Conservation (phyloP, 139 green algal species). For the Chlamydomonas schloesseri region DNA sequence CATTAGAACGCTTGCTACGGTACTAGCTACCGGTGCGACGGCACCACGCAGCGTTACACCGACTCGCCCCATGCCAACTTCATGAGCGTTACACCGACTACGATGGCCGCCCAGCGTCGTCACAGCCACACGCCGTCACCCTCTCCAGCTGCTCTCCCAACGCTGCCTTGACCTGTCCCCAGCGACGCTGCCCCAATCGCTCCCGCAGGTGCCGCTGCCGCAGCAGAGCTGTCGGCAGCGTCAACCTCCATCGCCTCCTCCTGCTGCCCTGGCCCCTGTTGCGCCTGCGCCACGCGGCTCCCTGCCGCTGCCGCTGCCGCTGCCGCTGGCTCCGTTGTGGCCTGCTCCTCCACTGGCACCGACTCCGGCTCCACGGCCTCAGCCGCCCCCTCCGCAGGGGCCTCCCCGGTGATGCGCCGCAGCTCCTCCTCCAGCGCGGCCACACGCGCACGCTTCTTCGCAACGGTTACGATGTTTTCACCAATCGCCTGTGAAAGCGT, state of each 20-base stretch:
- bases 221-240: too few relatives aligned
- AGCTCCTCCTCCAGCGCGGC: constrained; percentile 50
- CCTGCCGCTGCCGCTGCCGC: not conserved
- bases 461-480: constrained; percentile 46
- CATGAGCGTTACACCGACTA: too few relatives aligned
- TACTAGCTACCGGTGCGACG: too few relatives aligned
- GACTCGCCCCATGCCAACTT: too few relatives aligned
- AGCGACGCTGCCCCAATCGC: too few relatives aligned
- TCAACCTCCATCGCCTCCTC: not conserved
- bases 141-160: too few relatives aligned
- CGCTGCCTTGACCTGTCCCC: too few relatives aligned
- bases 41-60: too few relatives aligned
- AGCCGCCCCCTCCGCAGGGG: not conserved
- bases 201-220: too few relatives aligned
- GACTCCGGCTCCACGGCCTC: not conserved
- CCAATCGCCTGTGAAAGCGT: not conserved
- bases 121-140: too few relatives aligned
- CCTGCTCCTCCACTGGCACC: not conserved
- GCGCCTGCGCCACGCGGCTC: not conserved
- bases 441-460: constrained; percentile 34
- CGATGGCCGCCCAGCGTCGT: too few relatives aligned
- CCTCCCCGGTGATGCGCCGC: not conserved
- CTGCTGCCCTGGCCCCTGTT: not conserved
- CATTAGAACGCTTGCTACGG: too few relatives aligned
- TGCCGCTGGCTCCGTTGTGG: not conserved